A percentile compares a stretch with the other conserved stretches of the same genome.
These are phyloP conservation scores for Coemansia sp. DNA, from an alignment of 192 early-diverging fungal species.

Conservation along the genomic window DNA sequence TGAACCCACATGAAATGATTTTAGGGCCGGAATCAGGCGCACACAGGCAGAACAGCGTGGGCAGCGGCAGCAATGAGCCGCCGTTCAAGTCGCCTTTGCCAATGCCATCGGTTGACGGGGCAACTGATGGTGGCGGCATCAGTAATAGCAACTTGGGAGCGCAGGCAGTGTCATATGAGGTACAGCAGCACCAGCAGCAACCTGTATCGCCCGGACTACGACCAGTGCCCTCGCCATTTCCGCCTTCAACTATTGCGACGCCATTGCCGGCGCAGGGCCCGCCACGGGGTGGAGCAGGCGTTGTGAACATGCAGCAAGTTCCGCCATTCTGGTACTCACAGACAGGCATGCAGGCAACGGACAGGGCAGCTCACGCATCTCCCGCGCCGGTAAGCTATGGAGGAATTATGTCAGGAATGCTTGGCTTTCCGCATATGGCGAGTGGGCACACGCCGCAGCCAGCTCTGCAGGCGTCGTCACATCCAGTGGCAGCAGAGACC, in stretches of 20 bases:
- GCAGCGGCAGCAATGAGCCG: background rate
- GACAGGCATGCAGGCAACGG: constrained; percentile 10
- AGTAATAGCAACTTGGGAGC: background rate
- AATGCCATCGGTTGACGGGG: constrained; percentile 14
- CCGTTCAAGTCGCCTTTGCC: constrained; percentile 40
- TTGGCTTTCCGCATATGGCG: constrained; percentile 34
- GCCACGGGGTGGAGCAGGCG: background rate
- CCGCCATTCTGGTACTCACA: constrained; percentile 34
- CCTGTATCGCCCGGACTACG: constrained; percentile 37
- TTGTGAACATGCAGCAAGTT: constrained; percentile 17
- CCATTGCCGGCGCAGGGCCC: constrained; percentile 40
- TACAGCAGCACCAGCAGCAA: constrained; percentile 11
- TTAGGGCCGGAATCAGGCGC: background rate
- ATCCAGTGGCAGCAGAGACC: background rate
- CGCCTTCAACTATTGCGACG: constrained; percentile 46
- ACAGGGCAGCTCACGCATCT: constrained; percentile 37
- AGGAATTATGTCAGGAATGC: constrained; percentile 23
- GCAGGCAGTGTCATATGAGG: background rate
- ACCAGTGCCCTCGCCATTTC: constrained; percentile 46
- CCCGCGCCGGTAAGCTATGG: constrained; percentile 32
- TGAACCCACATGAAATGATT: constrained; percentile 25
- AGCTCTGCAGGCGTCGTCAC: constrained; percentile 8
- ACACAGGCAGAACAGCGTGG: background rate
- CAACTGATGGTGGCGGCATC: background rate
- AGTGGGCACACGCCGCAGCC: constrained; percentile 15